phyloP scores from a whole-genome alignment of 2,329 filamentous ascomycete genomes.

The Monosporascus ibericus region DNA sequence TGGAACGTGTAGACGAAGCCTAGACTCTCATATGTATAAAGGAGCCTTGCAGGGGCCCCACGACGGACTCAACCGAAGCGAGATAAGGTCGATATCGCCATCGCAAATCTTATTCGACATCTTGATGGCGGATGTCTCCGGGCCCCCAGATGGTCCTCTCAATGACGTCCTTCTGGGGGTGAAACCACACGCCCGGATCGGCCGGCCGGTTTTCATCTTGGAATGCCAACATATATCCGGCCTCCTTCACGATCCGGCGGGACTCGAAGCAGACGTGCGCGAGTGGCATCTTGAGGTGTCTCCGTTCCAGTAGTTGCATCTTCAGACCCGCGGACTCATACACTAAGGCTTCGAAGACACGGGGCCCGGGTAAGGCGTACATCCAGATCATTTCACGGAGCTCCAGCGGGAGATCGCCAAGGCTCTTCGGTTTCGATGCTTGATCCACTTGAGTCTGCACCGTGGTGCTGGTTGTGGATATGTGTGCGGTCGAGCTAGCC shows the following conservation, averaged over 20 bases:
- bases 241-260: conserved; percentile 16
- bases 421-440: conserved; percentile 1
- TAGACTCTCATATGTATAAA: no score
- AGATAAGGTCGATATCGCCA: background rate
- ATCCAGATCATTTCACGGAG: conserved; percentile 23
- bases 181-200: conserved; percentile 23
- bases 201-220: conserved; percentile 17
- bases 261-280: conserved; percentile 22
- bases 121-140: conserved; percentile 10
- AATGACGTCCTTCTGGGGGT: conserved; percentile 16
- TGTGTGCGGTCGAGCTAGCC: no score
- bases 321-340: conserved; percentile 16
- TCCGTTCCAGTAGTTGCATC: conserved; percentile 19
- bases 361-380: conserved; percentile 17
- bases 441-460: background rate
- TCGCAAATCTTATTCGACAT: background rate
- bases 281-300: conserved; percentile 16
- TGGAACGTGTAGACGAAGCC: no score
- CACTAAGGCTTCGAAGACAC: conserved; percentile 18
- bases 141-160: conserved; percentile 22
- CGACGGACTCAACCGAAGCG: no score
- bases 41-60: no score
- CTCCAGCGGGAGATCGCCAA: conserved; percentile 19
- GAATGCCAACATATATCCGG: conserved; percentile 21
- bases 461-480: background rate